Evolutionary conservation across 148 eudicot species (phyloP).

Genomic region (Fagopyrum esculentum): DNA sequence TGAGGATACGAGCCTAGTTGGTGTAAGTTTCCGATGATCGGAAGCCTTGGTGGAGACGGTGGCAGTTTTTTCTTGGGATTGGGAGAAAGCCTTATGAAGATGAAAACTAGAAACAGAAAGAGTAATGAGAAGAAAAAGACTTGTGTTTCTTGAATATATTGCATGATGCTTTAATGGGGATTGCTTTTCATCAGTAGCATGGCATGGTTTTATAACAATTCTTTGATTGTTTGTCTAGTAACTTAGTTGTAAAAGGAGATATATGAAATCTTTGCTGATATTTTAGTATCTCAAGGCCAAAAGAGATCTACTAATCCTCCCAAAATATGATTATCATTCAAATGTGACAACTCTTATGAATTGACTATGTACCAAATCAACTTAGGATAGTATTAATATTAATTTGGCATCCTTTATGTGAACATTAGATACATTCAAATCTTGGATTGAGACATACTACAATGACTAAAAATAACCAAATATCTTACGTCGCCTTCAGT

Average conservation of each 20-base stretch:
- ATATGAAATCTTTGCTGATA: not conserved
- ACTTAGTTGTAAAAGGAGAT: not conserved
- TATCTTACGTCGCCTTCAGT: too few species aligned
- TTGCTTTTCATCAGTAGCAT: not conserved
- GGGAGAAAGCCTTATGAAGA: constrained; percentile 23
- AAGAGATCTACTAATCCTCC: not conserved
- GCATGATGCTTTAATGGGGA: not conserved
- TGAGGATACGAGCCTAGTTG: constrained; percentile 16
- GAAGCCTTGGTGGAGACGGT: constrained; percentile 59
- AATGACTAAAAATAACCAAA: too few species aligned
- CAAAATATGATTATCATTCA: not conserved
- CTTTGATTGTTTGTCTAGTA: too few species aligned
- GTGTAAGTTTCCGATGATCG: constrained; percentile 62
- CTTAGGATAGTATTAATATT: not conserved
- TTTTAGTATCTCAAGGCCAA: not conserved
- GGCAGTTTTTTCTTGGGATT: constrained; percentile 17
- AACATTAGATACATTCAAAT: not conserved
- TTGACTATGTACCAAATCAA: not conserved
- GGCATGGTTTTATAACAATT: not conserved
- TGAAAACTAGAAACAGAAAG: not conserved
- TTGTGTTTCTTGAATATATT: not conserved
- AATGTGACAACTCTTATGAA: not conserved
- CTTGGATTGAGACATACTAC: too few species aligned
- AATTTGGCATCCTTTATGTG: not conserved
- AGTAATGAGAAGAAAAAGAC: not conserved